Evolutionary conservation across 345 rosid species (phyloP).

Genomic region (Passiflora organensis): DNA sequence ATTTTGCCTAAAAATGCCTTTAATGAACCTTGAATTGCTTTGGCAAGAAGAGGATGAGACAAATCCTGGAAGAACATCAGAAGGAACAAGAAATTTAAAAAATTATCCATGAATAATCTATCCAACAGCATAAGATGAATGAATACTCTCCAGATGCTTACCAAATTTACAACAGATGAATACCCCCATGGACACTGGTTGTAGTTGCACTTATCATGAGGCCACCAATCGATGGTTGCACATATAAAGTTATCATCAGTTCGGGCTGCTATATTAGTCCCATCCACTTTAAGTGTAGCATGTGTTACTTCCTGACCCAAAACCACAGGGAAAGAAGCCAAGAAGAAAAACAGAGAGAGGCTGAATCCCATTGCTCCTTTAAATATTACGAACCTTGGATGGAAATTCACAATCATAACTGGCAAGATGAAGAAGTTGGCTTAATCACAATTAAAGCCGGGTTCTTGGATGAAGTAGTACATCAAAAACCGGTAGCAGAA

Average conservation of each 20-base stretch:
- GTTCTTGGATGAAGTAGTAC: no score
- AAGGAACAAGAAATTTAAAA: constrained; percentile 4
- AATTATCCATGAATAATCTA: no score
- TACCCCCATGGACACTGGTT: constrained; percentile 87
- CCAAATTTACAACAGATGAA: constrained; percentile 77
- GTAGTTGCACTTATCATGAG: constrained; percentile 94
- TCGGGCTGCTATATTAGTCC: constrained; percentile 39
- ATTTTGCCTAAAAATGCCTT: neutral
- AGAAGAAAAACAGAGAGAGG: constrained; percentile 29
- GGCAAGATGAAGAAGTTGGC: no score
- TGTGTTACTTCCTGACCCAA: constrained; percentile 40
- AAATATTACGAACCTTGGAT: neutral
- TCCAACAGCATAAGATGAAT: neutral
- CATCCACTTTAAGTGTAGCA: constrained; percentile 49
- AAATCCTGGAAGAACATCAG: constrained; percentile 60
- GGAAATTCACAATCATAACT: no score
- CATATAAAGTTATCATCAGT: constrained; percentile 80
- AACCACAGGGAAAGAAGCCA: constrained; percentile 40
- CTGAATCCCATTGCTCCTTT: constrained; percentile 40
- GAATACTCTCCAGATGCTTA: constrained; percentile 17
- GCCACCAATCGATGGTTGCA: constrained; percentile 99
- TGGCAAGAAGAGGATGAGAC: constrained; percentile 66
- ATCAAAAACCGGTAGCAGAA: no score
- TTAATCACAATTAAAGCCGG: no score
- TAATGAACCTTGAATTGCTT: constrained; percentile 78